Base-by-base conservation (phyloP, 2,329 filamentous ascomycete genomes). In the Chaetomium sp. region DNA sequence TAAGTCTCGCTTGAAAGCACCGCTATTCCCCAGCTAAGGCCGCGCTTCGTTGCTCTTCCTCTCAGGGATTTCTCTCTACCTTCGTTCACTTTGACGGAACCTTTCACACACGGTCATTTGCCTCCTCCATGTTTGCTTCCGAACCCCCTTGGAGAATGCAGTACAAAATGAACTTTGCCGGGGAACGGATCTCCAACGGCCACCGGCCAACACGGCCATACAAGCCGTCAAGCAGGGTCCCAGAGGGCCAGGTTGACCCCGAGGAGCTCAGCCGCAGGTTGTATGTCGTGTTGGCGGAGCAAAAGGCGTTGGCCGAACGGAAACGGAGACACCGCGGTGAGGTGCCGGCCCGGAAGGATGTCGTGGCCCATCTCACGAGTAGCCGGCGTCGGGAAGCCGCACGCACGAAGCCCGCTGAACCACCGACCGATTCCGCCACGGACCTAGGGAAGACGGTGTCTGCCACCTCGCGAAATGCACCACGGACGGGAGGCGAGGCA, bases 191-290 rank as follows among this genome's bases (percentile, higher is more conserved):
- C 48, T 36, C 41, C 12, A 44, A 36, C 34, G 47, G 46, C 52
- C 52, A 36, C 42, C 36, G 49, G 33, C 42, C 34, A 9, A 42
- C 47, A 37, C 49, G 27, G 33, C 49, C 44, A 8, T 19, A 35
- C 41, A 54, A 41, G 9, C 33, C 35, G 11, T 19, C 49, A 41
- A 19, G 33, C 40, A 57, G 38, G 33, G 40, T 49, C 36, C 36
- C 54, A 1, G 68, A 66, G 34, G 64, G 72, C 36, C 70, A 74
- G 14, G 71, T 84, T 46, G 80, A 85, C 57, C 72, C 82, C 0
- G 74, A 78, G 34, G 81, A 85, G 54, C 68, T 85, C 34, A 73
- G 75, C 9, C 73, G 76, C 36, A 76, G 80, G 14, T 72, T 85
- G 32, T 71, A 73, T 49, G 60, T 74, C 9, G 76, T 84, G 14